Conservation (phyloP, 257 asterid species). For the Penstemon newberryi region DNA sequence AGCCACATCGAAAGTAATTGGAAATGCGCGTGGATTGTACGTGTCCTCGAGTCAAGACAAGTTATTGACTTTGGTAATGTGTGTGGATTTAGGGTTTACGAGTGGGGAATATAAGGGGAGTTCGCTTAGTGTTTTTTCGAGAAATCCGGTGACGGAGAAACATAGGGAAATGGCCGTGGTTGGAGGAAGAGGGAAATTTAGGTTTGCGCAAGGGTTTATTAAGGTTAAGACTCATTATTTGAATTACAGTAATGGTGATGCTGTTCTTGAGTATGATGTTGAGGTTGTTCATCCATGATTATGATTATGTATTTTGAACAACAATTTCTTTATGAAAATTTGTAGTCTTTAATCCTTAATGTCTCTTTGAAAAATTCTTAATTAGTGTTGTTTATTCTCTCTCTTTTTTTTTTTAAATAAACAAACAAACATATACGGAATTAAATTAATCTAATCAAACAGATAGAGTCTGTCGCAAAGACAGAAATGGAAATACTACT, state of each 20-base stretch:
- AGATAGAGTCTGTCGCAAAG: too few relatives aligned
- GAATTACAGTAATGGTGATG: slow-evolving; percentile 38
- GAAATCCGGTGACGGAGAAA: slow-evolving; percentile 50
- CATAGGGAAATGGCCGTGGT: slow-evolving; percentile 50
- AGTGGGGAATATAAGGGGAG: slow-evolving; percentile 42
- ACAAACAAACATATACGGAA: too few relatives aligned
- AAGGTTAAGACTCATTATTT: slow-evolving; percentile 33
- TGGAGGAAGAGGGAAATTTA: slow-evolving; percentile 49
- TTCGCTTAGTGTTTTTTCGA: slow-evolving; percentile 48
- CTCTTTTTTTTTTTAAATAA: too few relatives aligned
- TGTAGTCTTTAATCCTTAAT: too few relatives aligned
- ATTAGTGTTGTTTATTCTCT: too few relatives aligned
- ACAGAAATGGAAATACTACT: too few relatives aligned
- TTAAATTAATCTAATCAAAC: too few relatives aligned
- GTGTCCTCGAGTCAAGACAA: slow-evolving; percentile 32
- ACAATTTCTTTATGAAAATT: too few relatives aligned
- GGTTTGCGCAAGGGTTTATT: slow-evolving; percentile 42
- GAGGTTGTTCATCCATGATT: slow-evolving; percentile 41
- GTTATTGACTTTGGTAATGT: slow-evolving; percentile 34
- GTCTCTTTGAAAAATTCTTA: too few relatives aligned
- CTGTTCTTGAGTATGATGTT: slow-evolving; percentile 45
- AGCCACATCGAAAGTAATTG: slow-evolving; percentile 32
- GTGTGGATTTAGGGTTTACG: slow-evolving; percentile 40
- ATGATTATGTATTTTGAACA: neutral
- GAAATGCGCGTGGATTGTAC: slow-evolving; percentile 44